Conservation (phyloP, 371 early-diverging fungal species). For the Mucor circinelloides region DNA sequence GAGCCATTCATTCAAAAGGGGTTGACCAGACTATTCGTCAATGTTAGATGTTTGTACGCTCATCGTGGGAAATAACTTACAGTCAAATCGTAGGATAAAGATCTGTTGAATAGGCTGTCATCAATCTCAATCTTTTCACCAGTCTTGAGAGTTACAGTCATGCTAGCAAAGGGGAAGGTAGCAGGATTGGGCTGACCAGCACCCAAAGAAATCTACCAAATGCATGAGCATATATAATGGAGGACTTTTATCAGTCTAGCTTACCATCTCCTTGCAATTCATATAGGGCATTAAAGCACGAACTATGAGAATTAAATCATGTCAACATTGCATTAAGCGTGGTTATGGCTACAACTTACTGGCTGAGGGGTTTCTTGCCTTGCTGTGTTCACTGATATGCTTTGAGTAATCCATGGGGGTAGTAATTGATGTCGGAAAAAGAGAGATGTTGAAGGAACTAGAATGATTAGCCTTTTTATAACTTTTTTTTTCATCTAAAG, state of each 20-base stretch:
- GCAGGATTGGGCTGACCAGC: conserved; percentile 77
- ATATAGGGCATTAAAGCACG: conserved; percentile 21
- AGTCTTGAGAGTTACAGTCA: conserved; percentile 61
- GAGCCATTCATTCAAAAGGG: conserved; percentile 65
- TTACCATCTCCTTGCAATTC: conserved; percentile 49
- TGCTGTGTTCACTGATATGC: conserved; percentile 14
- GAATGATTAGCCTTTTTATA: conserved; percentile 1
- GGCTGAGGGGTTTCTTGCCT: conserved; percentile 24
- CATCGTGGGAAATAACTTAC: conserved; percentile 38
- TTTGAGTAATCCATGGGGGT: conserved; percentile 15
- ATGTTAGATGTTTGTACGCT: not conserved
- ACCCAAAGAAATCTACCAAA: conserved; percentile 58
- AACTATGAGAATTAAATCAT: not conserved
- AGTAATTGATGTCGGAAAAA: not conserved
- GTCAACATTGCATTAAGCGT: not conserved
- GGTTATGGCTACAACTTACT: conserved; percentile 4
- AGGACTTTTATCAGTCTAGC: too few species aligned
- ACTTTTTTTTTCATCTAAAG: not conserved
- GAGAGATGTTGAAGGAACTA: not conserved
- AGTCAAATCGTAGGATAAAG: conserved; percentile 61
- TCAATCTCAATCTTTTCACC: conserved; percentile 63
- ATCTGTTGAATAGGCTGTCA: conserved; percentile 38
- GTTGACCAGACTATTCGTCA: conserved; percentile 59
- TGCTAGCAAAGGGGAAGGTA: conserved; percentile 74
- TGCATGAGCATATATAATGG: not conserved